Conservation (phyloP, 139 green algal species). For the Chlamydomonas applanata region DNA sequence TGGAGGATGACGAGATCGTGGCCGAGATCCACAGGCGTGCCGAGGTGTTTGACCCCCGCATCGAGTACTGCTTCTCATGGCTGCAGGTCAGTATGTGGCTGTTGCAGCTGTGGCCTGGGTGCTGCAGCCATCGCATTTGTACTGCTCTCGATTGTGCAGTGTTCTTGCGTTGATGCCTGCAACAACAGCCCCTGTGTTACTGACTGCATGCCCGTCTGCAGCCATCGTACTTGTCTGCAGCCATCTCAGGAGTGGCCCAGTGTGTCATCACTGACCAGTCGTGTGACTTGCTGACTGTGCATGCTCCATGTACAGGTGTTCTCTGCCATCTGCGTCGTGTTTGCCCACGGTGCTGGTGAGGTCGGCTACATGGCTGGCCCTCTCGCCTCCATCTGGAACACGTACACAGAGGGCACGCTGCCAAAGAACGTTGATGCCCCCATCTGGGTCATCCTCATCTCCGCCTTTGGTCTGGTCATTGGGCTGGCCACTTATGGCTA, state of each 20-base stretch:
- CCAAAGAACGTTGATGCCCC: conserved; percentile 22
- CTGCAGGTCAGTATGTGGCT: conserved; percentile 41
- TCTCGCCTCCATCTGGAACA: conserved; percentile 40
- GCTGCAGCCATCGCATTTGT: too few relatives aligned
- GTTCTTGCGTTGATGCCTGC: too few relatives aligned
- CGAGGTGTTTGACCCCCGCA: conserved; percentile 46
- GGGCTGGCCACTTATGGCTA: conserved; percentile 20
- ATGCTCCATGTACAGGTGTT: too few relatives aligned
- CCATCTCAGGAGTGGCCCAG: too few relatives aligned
- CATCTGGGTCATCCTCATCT: conserved; percentile 55
- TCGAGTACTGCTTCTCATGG: conserved; percentile 63
- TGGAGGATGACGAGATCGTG: conserved; percentile 46
- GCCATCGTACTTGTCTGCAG: too few relatives aligned
- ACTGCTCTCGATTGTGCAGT: too few relatives aligned
- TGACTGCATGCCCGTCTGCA: too few relatives aligned
- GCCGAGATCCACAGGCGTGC: conserved; percentile 40
- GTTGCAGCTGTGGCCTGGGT: background rate
- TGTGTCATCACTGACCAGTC: too few relatives aligned
- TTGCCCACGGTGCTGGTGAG: conserved; percentile 46
- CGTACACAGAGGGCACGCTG: conserved; percentile 35
- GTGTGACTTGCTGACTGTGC: conserved; percentile 4
- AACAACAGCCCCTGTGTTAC: too few relatives aligned
- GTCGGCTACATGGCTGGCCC: conserved; percentile 47
- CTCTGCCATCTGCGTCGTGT: conserved; percentile 52
- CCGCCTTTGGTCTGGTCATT: conserved; percentile 13